Base-by-base conservation (phyloP, 176 grass and related monocot genomes). In the Avena sativa region DNA sequence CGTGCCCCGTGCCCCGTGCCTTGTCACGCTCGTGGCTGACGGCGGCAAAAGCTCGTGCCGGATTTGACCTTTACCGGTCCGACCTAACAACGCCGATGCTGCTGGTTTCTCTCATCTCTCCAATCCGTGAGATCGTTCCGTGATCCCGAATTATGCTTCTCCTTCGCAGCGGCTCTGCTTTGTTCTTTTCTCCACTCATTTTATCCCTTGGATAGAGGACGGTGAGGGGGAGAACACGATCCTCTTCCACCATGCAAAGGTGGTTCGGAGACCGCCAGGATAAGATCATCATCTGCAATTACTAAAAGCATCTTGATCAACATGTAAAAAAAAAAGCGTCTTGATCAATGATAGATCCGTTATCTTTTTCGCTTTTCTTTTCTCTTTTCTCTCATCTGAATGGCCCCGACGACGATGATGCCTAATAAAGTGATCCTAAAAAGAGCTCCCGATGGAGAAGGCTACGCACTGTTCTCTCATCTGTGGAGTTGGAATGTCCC, bases 191-290 rank as follows among this genome's bases (percentile, higher is more conserved):
- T 25, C 47, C 60, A 40, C 79, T 46, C 16, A 44, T 44, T 68
- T 79, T 83, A 83, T 79, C 73, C 64, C 2, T 60, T 17, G 53
- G 15, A 6, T 0, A 6, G 16, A 32, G 55, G 65, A 48, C 79
- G 16, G 40, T 8, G 13, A 10, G 57, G 57, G 57, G 36, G 46
- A 60, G 76, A 81, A 81, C 17, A 78, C 17, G 85, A 91, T 84
- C 57, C 80, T 43, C 80, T 65, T 83, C 32, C 88, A 75, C 68
- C 77, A 68, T 49, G 23, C 43, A 83, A 79, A 55, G 17, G 20
- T 57, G 17, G 20, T 57, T 66, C 56, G 53, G 46, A 79, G 25
- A 65, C 47, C 49, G 17, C 66, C 9, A 23, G 44, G 80, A 49
- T 79, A 83, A 48, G 80, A 48, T 49, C 55, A 20, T 61, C 5